Conservation (phyloP, 1,284 basidiomycete genomes). For the Ceratobasidium sp. region DNA sequence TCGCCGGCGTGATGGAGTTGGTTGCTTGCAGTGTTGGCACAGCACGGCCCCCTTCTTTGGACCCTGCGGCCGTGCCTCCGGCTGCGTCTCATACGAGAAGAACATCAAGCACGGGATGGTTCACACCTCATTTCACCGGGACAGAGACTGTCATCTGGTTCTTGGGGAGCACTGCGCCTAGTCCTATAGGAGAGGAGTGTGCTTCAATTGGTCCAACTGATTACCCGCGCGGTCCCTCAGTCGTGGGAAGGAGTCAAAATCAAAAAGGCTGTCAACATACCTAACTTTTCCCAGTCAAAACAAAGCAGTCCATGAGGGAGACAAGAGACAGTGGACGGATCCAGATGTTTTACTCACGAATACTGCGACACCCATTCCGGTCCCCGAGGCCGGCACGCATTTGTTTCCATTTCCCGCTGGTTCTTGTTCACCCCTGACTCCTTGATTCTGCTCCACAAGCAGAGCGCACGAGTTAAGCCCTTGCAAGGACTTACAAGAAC, state of each 20-base stretch:
- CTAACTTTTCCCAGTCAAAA: conserved; percentile 3
- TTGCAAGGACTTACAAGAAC: no score
- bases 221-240: conserved; percentile 6
- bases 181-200: not conserved
- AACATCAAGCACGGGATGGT: no score
- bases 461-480: no score
- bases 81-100: no score
- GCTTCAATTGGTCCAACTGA: no score
- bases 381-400: not conserved
- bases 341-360: not conserved
- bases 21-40: no score
- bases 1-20: no score
- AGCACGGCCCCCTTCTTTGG: no score
- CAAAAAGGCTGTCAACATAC: conserved; percentile 7
- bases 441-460: no score
- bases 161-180: not conserved
- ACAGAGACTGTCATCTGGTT: not conserved
- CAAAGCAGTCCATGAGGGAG: conserved; percentile 26
- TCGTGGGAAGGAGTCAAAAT: conserved; percentile 16
- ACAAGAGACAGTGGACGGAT: not conserved
- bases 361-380: not conserved
- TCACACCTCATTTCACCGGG: not conserved
- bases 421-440: not conserved
- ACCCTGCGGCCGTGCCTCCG: no score
- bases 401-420: not conserved